Evolutionary conservation across 768 basidiomycete genomes (phyloP), one percentile per base, ranked within the genome.

Genomic region (Suillus lakei): DNA sequence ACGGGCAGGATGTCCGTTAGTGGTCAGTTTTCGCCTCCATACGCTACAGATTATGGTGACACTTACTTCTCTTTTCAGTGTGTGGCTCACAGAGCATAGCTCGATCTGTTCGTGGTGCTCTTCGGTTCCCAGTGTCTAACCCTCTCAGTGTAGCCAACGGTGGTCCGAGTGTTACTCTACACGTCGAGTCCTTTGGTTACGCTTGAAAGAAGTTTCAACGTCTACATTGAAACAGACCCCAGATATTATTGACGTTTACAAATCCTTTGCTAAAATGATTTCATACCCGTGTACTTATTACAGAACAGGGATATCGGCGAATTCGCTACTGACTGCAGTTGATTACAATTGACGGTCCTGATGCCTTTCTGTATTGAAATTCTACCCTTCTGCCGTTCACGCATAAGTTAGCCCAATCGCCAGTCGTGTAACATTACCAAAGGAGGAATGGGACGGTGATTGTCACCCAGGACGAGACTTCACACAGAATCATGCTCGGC

Each of bases 171-270:
- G 78, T 85, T 12, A 67, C 74, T 12, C 70, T 86, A 30, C 81
- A 84, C 67, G 75, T 85, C 10, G 85, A 86, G 69, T 77, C 80
- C 0, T 83, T 82, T 60, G 82, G 81, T 21, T 77, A 72, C 38
- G 69, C 72, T 61, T 72, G 26, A 59, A 38, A 16, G n/a, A 56
- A 18, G 18, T 53, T 53, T 28, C 4, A 10, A 51, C 9, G 10
- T 53, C 28, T 53, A 30, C 51, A 5, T 18, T 32, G 30, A 12
- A 54, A 54, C 30, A 32, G 18, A 32, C 9, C 28, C 9, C 5
- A 30, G 10, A 32, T 10, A 5, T 55, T n/a, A 34, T 55, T 55
- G 53, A 34, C 12, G 7, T 36, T 23, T 55, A 15, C 32, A n/a
- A n/a, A n/a, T n/a, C n/a, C n/a, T n/a, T n/a, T n/a, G n/a, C n/a